Percentiles rank a stretch among this genome's conserved stretches.
phyloP scores from a whole-genome alignment of 768 basidiomycete genomes.

The Botryobasidium botryosum region DNA sequence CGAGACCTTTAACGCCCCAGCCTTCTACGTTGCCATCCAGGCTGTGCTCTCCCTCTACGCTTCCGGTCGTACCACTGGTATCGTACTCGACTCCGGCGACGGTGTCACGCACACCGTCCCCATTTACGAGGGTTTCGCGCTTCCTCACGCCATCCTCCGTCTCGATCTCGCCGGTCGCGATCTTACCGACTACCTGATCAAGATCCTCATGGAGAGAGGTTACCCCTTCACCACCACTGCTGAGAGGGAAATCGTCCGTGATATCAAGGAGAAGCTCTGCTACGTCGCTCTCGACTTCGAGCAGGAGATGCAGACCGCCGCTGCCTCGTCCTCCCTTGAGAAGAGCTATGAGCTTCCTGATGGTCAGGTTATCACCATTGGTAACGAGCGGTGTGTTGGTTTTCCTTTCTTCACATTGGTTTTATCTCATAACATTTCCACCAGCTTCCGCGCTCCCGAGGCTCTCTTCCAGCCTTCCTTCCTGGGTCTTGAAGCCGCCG shows the following conservation, averaged over 20 bases:
- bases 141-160: slow-evolving; percentile 86
- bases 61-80: slow-evolving; percentile 86
- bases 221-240: slow-evolving; percentile 90
- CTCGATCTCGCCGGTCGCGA: slow-evolving; percentile 89
- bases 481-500: slow-evolving; percentile 60
- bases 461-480: slow-evolving; percentile 61
- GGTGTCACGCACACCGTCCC: slow-evolving; percentile 94
- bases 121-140: slow-evolving; percentile 87
- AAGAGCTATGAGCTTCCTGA: slow-evolving; percentile 88
- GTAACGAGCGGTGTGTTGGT: slow-evolving; percentile 52
- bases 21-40: slow-evolving; percentile 61
- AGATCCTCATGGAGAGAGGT: slow-evolving; percentile 78
- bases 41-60: slow-evolving; percentile 70
- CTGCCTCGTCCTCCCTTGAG: slow-evolving; percentile 76
- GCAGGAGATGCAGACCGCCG: slow-evolving; percentile 81
- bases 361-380: slow-evolving; percentile 90
- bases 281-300: slow-evolving; percentile 92
- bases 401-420: background rate
- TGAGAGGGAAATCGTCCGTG: slow-evolving; percentile 86
- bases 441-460: slow-evolving; percentile 42
- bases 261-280: slow-evolving; percentile 89
- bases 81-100: slow-evolving; percentile 92
- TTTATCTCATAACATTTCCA: background rate
- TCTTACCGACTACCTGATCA: slow-evolving; percentile 68
- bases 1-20: slow-evolving; percentile 59